These are phyloP conservation scores for Nannochloropsis salina DNA, from an alignment of 108 stramenopile genomes.

Conservation along the genomic window DNA sequence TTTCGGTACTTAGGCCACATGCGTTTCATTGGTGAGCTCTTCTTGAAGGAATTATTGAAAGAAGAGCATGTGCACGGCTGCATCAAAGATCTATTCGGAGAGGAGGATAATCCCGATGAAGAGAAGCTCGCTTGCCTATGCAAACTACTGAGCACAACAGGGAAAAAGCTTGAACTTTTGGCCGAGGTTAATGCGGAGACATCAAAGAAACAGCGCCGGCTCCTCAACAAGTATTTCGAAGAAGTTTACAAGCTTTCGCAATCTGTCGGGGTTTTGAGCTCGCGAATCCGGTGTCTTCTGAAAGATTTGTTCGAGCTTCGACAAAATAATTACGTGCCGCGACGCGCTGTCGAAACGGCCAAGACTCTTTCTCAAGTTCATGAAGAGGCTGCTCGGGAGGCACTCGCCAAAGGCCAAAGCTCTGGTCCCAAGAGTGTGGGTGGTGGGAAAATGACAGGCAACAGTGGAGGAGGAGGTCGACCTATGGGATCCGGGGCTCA, in stretches of 20 bases:
- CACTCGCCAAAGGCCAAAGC: neutral
- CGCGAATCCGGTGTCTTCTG: neutral
- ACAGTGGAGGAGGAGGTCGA: conserved; percentile 1
- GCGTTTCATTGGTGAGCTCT: conserved; percentile 48
- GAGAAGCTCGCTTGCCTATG: conserved; percentile 43
- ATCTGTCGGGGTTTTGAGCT: neutral
- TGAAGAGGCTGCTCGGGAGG: conserved; percentile 20
- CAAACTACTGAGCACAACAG: conserved; percentile 42
- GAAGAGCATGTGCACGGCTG: conserved; percentile 44
- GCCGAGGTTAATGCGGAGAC: conserved; percentile 27
- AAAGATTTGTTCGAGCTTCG: conserved; percentile 47
- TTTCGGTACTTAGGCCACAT: conserved; percentile 45
- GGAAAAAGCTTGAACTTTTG: conserved; percentile 33
- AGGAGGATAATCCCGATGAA: conserved; percentile 27
- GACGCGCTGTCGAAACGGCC: conserved; percentile 47
- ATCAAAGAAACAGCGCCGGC: neutral
- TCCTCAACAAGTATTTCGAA: neutral
- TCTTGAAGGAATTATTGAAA: conserved; percentile 45
- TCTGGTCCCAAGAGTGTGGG: neutral
- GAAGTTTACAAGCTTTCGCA: neutral
- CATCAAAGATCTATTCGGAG: neutral
- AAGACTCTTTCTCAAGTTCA: conserved; percentile 36
- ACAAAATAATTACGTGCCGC: conserved; percentile 40
- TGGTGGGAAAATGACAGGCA: neutral
- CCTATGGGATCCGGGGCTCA: neutral